Evolutionary conservation across 306 rosid genomes (phyloP), one percentile per base, ranked within the genome.

Genomic region (Cucurbita argyrosperma): DNA sequence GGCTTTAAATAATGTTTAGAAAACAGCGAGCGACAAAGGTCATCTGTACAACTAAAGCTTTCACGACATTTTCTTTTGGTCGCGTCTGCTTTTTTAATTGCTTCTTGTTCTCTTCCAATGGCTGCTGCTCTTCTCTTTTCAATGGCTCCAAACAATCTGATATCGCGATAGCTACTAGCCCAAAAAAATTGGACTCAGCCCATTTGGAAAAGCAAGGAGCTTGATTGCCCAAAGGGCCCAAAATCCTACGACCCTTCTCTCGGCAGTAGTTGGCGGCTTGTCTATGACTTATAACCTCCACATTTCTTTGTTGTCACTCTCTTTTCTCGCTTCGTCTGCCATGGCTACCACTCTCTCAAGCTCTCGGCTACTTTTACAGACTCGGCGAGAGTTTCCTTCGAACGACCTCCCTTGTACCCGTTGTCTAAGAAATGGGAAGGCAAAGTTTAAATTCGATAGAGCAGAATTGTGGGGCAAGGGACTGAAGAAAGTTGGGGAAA

Each of bases 281-380:
- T 47, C 30, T 14, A 9, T 7, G 63, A 5, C 63, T 57, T n/a
- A 5, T 1, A 57, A 57, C 3, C 63, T 57, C 38, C 46, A 38
- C 38, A 38, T 1, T 37, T 38, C 13, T 8, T 3, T 10, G 19
- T 50, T 53, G 13, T 53, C 46, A 14, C 61, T 19, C 39, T 52
- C 61, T 42, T 10, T n/a, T 14, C n/a, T 19, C 43, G 59, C 37
- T 38, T 81, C 75, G 45, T 56, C 79, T 11, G 78, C 74, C 16
- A 91, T 92, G 96, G 84, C 87, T 16, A 38, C 77, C 74, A 67
- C 84, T 26, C 14, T 76, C 10, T 72, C 80, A 15, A 62, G 54
- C 74, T 50, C 74, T 53, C 71, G 18, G 82, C 63, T 40, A 45
- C 53, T 80, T 30, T 64, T 79, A 46, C 84, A 62, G 26, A 58